Evolutionary conservation across 176 grass and related monocot species (phyloP).

Genomic region (Lolium multiflorum): DNA sequence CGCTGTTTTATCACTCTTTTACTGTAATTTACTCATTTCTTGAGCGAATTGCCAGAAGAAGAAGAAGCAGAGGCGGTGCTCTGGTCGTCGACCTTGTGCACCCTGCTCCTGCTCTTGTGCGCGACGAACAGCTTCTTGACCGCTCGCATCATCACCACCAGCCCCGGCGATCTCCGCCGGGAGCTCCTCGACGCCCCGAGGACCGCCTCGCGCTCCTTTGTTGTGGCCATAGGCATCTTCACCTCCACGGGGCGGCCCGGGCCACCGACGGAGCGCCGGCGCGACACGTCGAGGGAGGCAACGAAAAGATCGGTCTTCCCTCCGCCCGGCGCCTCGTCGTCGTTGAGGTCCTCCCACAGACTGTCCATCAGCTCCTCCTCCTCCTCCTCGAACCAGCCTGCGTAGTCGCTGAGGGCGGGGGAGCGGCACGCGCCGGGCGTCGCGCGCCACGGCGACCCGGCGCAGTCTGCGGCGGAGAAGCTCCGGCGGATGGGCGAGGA

Average conservation of each 20-base stretch:
- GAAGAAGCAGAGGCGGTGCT: constrained; percentile 23
- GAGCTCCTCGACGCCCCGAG: constrained; percentile 48
- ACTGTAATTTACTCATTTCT: constrained; percentile 17
- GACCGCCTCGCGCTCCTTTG: background rate
- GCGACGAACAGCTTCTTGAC: constrained; percentile 48
- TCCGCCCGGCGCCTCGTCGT: constrained; percentile 27
- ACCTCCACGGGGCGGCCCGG: background rate
- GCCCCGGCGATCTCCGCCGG: constrained; percentile 34
- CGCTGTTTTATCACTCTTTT: background rate
- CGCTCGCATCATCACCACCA: constrained; percentile 55
- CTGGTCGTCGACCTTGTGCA: constrained; percentile 43
- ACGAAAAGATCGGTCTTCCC: background rate
- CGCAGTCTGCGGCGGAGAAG: constrained; percentile 62
- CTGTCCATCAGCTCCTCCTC: constrained; percentile 70
- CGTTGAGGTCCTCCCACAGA: constrained; percentile 67
- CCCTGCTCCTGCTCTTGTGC: constrained; percentile 51
- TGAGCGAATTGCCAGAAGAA: background rate
- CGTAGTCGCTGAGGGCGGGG: constrained; percentile 51
- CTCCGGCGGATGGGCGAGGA: constrained; percentile 63
- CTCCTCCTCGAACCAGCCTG: constrained; percentile 34
- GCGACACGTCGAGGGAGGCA: constrained; percentile 39
- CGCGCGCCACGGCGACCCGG: constrained; percentile 50
- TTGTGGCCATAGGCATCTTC: background rate
- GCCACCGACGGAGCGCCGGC: constrained; percentile 30
- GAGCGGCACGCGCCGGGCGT: constrained; percentile 42